Evolutionary conservation across 257 asterid genomes (phyloP), one percentile per base, ranked within the genome.

Genomic region (Penstemon newberryi): DNA sequence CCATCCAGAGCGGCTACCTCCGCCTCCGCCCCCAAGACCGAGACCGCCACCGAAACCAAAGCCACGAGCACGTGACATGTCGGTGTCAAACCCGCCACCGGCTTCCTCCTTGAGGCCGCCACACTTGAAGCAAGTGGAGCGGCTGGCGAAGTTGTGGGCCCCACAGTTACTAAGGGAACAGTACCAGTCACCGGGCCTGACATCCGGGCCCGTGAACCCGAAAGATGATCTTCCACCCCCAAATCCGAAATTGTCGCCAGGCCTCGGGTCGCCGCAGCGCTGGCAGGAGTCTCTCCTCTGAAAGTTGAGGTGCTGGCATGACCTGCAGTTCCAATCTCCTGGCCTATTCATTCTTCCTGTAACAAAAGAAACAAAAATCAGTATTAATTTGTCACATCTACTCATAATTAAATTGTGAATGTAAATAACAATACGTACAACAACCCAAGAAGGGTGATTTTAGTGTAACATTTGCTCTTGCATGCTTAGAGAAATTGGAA

Each of bases 111-210:
- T 93, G 38, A 80, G 74, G 2, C 96, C 92, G 15, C 97, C 96
- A 68, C 99, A 93, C 76, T 88, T 93, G 89, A 93, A 93, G 87
- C 99, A 93, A 89, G 84, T 93, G 25, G 97, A 85, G 53, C 99
- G 96, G 89, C 96, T 93, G 12, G 97, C 99, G 65, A 93, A 93
- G 86, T 93, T 93, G 80, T 93, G 99, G 13, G 99, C 92, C 7
- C 96, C 99, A 49, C 99, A 93, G 80, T 83, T 87, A 7, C 91
- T 87, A 4, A 86, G 59, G 0, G 86, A 15, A 82, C 99, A 93
- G 79, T 90, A 88, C 99, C 99, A 93, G 78, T 93, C 99, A 0
- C 99, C 99, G 56, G 99, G 99, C 80, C 99, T 85, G 0, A 93
- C 99, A 19, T 93, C 96, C 3, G 97, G 96, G n/a, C 99, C 99